Conservation (phyloP, 2,329 filamentous ascomycete genomes). For the Penicillium glabrum region DNA sequence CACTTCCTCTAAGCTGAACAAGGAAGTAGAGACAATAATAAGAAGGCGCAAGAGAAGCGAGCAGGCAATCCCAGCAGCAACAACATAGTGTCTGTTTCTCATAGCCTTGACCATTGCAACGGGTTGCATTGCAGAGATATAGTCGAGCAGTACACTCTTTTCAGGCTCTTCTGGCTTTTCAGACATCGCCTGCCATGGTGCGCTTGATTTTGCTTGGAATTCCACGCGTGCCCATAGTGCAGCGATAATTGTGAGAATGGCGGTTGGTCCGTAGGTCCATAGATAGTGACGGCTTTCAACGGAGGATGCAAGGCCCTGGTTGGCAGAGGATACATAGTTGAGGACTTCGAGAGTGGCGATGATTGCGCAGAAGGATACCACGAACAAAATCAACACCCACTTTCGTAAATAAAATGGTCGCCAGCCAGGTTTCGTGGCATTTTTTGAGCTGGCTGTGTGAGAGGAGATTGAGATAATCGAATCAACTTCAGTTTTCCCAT, state of each 20-base stretch:
- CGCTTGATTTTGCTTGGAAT: conserved; percentile 13
- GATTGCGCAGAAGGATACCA: conserved; percentile 1
- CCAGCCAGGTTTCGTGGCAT: neutral
- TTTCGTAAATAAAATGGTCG: conserved; percentile 8
- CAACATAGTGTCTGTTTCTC: conserved; percentile 6
- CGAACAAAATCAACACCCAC: conserved; percentile 3
- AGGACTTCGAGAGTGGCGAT: conserved; percentile 5
- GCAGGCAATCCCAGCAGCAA: neutral
- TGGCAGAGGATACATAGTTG: conserved; percentile 2
- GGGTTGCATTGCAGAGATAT: conserved; percentile 10
- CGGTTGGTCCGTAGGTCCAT: conserved; percentile 14
- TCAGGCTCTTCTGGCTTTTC: conserved; percentile 2
- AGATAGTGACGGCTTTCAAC: conserved; percentile 8
- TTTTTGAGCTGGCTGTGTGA: neutral
- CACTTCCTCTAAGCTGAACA: conserved; percentile 5
- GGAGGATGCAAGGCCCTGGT: conserved; percentile 5
- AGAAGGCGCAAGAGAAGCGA: conserved; percentile 7
- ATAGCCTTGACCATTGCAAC: conserved; percentile 3
- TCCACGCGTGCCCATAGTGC: conserved; percentile 11
- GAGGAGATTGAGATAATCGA: neutral
- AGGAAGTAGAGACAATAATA: conserved; percentile 13
- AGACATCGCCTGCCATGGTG: conserved; percentile 11
- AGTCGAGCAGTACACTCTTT: conserved; percentile 7
- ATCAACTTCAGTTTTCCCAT: neutral
- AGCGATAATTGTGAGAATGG: conserved; percentile 8